phyloP scores from a whole-genome alignment of 2,329 filamentous ascomycete genomes.

The Alternaria rosae region DNA sequence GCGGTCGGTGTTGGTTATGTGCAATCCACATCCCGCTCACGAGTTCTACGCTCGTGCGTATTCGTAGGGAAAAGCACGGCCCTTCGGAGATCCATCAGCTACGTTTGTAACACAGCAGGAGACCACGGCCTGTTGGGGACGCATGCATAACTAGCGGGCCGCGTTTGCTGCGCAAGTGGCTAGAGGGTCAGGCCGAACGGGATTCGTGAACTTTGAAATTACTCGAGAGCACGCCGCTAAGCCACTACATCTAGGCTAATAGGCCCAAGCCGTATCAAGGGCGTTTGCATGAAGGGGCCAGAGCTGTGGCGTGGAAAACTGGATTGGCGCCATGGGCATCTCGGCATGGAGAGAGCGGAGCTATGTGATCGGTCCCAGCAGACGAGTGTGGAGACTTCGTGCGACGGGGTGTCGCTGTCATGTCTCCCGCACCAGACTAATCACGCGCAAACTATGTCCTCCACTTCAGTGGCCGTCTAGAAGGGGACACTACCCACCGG shows the following conservation, averaged over 20 bases:
- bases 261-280: not conserved
- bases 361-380: conserved; percentile 8
- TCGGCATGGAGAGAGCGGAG: conserved; percentile 7
- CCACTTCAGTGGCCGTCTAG: not conserved
- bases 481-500: not conserved
- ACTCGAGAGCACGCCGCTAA: not conserved
- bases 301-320: conserved; percentile 14
- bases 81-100: not conserved
- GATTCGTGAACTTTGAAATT: conserved; percentile 2
- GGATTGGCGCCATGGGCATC: conserved; percentile 1
- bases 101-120: conserved; percentile 1
- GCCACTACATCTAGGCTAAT: not conserved
- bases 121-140: not conserved
- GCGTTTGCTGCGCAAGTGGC: not conserved
- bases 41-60: not conserved
- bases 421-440: not conserved
- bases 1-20: not conserved
- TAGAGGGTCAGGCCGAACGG: not conserved
- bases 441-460: conserved; percentile 1
- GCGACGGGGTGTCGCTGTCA: conserved; percentile 4
- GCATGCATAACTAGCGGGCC: not conserved
- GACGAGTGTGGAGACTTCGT: conserved; percentile 1
- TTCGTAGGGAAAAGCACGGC: not conserved
- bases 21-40: not conserved
- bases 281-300: conserved; percentile 1